Evolutionary conservation across 2,329 filamentous ascomycete genomes (phyloP).

Genomic region (Colletotrichum tamarilloi): DNA sequence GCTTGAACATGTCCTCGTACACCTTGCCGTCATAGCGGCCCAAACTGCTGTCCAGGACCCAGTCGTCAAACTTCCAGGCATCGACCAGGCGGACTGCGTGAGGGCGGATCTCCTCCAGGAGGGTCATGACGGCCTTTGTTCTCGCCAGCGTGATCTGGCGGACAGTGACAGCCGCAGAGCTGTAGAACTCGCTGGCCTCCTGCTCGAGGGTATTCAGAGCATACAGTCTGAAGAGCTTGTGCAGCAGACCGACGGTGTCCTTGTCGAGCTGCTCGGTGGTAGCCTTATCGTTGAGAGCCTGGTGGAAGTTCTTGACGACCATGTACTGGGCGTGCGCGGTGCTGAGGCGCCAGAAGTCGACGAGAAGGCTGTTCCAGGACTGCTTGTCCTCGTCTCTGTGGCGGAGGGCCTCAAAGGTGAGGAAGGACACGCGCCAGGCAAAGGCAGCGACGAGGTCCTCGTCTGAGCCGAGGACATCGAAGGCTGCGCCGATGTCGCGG

Average conservation of each 20-base stretch:
- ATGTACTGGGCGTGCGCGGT: constrained; percentile 83
- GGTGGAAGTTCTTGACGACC: constrained; percentile 78
- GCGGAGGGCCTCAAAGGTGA: constrained; percentile 81
- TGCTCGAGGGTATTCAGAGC: constrained; percentile 71
- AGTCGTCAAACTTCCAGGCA: constrained; percentile 81
- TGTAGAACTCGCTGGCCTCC: constrained; percentile 79
- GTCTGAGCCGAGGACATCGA: constrained; percentile 78
- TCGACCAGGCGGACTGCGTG: constrained; percentile 80
- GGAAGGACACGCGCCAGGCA: constrained; percentile 78
- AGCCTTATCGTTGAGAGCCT: constrained; percentile 54
- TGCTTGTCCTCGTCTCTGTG: constrained; percentile 80
- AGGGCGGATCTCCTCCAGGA: constrained; percentile 78
- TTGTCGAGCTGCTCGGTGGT: constrained; percentile 65
- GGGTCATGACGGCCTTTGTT: constrained; percentile 82
- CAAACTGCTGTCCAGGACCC: constrained; percentile 78
- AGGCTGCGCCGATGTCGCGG: constrained; percentile 77
- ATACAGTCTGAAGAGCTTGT: constrained; percentile 87
- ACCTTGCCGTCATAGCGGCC: constrained; percentile 80
- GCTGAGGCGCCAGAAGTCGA: constrained; percentile 81
- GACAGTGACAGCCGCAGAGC: constrained; percentile 74
- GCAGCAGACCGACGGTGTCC: constrained; percentile 68
- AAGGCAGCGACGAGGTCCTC: constrained; percentile 79
- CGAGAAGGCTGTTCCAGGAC: constrained; percentile 80
- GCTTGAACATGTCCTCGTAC: constrained; percentile 80
- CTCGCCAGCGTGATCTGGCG: constrained; percentile 78